These are phyloP conservation scores for Carnegiea gigantea DNA, from an alignment of 179 eudicot genomes.

Conservation along the genomic window DNA sequence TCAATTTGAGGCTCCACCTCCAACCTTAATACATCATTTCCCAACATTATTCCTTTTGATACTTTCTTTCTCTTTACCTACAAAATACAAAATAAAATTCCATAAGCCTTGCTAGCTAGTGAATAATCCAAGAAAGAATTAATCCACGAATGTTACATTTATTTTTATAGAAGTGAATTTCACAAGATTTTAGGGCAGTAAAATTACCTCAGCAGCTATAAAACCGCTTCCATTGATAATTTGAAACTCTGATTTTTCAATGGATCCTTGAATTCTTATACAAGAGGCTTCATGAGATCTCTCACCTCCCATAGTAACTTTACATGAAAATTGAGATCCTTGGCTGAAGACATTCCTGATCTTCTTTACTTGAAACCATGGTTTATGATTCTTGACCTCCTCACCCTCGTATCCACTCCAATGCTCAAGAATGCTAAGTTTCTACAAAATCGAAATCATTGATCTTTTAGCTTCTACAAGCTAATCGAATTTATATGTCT, in stretches of 20 bases:
- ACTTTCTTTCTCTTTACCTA: conserved; percentile 55
- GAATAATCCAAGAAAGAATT: too few relatives aligned
- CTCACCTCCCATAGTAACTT: conserved; percentile 26
- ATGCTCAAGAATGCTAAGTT: conserved; percentile 29
- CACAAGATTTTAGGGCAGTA: not conserved
- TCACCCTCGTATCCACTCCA: conserved; percentile 43
- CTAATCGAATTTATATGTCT: too few relatives aligned
- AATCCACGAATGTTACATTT: too few relatives aligned
- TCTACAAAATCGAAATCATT: conserved; percentile 25
- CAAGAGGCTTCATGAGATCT: conserved; percentile 24
- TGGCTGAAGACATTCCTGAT: conserved; percentile 17
- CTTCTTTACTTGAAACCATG: conserved; percentile 39
- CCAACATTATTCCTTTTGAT: conserved; percentile 46
- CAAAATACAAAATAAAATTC: conserved; percentile 2
- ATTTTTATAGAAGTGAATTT: too few relatives aligned
- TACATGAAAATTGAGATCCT: conserved; percentile 29
- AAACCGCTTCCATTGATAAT: conserved; percentile 22
- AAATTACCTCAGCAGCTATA: conserved; percentile 25
- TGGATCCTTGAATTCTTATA: conserved; percentile 30
- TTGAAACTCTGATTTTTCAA: conserved; percentile 30
- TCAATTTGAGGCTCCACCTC: conserved; percentile 48
- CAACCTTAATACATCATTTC: conserved; percentile 66
- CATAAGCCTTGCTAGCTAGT: not conserved
- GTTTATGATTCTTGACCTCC: conserved; percentile 23
- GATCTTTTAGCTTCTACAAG: not conserved